A percentile compares a stretch with the other conserved stretches of the same genome.
These are phyloP conservation scores for Pestalotiopsis sp. DNA, from an alignment of 2,329 filamentous ascomycete species.

Conservation along the genomic window DNA sequence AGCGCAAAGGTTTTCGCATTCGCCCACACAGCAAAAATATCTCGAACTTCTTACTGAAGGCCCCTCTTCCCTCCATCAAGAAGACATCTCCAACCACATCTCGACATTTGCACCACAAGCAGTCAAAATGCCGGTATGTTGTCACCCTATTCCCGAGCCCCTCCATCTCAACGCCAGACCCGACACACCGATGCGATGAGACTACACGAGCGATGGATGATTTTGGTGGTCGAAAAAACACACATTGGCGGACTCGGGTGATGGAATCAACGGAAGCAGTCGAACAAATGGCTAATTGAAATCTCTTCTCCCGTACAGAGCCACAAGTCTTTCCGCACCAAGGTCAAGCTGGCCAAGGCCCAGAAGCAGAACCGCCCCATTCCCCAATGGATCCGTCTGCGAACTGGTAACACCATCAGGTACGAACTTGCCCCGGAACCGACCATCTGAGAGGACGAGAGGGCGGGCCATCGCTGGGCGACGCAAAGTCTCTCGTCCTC, in stretches of 20 bases:
- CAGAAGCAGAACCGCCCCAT: constrained; percentile 99
- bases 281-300: constrained; percentile 14
- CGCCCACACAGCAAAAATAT: constrained; percentile 9
- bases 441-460: neutral
- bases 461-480: neutral
- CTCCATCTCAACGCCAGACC: neutral
- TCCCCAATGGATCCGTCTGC: constrained; percentile 98
- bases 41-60: neutral
- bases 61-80: constrained; percentile 6
- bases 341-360: constrained; percentile 99
- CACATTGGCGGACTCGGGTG: neutral
- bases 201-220: neutral
- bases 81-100: constrained; percentile 30
- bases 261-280: neutral
- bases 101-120: constrained; percentile 40
- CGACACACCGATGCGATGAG: neutral
- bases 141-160: neutral
- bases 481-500: neutral
- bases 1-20: constrained; percentile 5
- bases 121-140: constrained; percentile 45
- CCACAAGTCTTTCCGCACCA: constrained; percentile 99
- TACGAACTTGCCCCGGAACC: constrained; percentile 54
- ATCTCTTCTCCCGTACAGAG: constrained; percentile 58
- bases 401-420: constrained; percentile 99
- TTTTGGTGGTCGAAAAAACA: neutral